Evolutionary conservation across 345 rosid species (phyloP).

Genomic region (Salix dunnii): DNA sequence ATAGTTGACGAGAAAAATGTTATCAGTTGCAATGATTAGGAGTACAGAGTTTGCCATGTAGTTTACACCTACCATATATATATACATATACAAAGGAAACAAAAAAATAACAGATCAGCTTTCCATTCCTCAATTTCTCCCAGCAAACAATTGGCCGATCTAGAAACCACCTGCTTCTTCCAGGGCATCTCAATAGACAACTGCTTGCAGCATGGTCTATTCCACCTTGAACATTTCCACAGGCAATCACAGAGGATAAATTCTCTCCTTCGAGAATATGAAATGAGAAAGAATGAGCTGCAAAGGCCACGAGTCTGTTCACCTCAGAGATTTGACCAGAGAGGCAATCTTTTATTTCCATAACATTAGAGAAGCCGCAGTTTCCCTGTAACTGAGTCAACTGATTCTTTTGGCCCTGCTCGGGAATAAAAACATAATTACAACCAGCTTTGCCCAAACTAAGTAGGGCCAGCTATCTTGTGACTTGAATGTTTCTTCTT

Average conservation of each 20-base stretch:
- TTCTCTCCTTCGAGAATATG: not conserved
- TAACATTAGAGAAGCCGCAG: conserved; percentile 55
- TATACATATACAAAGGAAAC: not conserved
- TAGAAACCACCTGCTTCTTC: not conserved
- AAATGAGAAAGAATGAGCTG: not conserved
- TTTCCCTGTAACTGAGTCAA: conserved; percentile 72
- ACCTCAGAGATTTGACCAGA: not conserved
- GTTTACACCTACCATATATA: not conserved
- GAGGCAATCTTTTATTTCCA: not conserved
- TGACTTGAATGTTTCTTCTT: not conserved
- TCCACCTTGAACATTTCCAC: not conserved
- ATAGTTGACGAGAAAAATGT: not conserved
- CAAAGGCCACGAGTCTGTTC: not conserved
- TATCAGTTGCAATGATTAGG: too few species aligned
- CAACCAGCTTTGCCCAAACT: not conserved
- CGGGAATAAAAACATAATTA: conserved; percentile 5
- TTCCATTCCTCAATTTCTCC: not conserved
- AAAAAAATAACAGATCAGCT: not conserved
- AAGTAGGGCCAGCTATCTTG: not conserved
- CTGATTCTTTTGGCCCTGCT: conserved; percentile 63
- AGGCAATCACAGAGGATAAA: not conserved
- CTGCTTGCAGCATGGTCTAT: not conserved
- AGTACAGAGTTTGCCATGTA: too few species aligned
- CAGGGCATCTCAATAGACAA: not conserved
- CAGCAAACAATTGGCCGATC: not conserved